Evolutionary conservation across 129 eudicot species (phyloP), one percentile per base, ranked within the genome.

Genomic region (Ambrosia trifida): DNA sequence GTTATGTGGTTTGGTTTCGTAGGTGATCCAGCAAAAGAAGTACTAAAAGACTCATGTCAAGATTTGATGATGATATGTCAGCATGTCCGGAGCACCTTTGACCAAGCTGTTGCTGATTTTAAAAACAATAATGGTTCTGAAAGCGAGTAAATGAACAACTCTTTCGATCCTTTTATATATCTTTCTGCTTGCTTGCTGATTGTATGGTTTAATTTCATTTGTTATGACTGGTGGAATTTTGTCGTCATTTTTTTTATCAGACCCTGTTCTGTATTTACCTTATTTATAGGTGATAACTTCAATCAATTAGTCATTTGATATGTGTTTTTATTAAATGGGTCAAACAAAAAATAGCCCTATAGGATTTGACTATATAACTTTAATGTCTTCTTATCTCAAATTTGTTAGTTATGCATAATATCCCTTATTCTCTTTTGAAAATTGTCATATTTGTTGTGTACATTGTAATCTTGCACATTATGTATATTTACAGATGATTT

Each of bases 1-100:
- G 53, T 8, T 32, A 52, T 12, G 46, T 66, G 61, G 17, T 36
- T 28, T 60, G 35, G 20, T 16, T 57, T 79, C 72, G 60, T 76
- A 90, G 97, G 97, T 66, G 97, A 88, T 73, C 90, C 90, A 19
- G 92, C 97, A 44, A 81, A 80, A 7, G 96, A 87, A 73, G 95
- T 89, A 18, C 66, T 93, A 75, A 93, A 87, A 70, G 95, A 89
- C 79, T 79, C 92, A 30, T 89, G 98, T 77, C 96, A 93, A 74
- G 87, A 89, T 73, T 81, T 93, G 17, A 85, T 89, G 86, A 67
- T 81, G 73, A 68, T 89, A 67, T 89, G 96, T 78, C 87, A 93
- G 81, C 90, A 89, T 80, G 88, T 87, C 18, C 80, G 90, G 59
- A 76, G 82, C 76, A 87, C 95, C 54, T 89, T 89, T 59, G 88